Base-by-base conservation (phyloP, 2,329 filamentous ascomycete species). In the Stenocarpella maydis region DNA sequence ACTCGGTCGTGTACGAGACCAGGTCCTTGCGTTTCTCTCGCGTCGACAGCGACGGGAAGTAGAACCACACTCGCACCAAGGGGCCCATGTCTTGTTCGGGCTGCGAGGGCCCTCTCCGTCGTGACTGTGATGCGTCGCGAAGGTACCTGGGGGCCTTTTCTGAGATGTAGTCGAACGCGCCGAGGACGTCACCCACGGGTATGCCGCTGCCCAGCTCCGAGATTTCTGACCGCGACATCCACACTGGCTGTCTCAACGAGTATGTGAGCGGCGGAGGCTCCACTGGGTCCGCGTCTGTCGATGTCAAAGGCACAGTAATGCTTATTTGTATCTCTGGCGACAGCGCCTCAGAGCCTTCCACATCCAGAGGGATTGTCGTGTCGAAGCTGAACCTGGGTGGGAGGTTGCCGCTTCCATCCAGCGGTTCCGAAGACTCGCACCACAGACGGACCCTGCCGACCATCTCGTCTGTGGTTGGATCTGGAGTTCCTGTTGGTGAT, bases 41-140 rank as follows among this genome's bases (percentile, higher is more conserved):
- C 0, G 87, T 90, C 49, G 84, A 87, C 66, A 90, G 84, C 1
- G 87, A 89, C 0, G 87, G 87, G 71, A 90, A 89, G 76, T 90
- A 90, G 74, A 90, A 90, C 87, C 87, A 90, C 1, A 86, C 87
- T 10, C 88, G 79, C 3, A 87, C 82, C 0, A 86, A 73, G 0
- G 81, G 75, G 1, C 69, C 53, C 5, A 24, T 24, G 0, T 65
- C 21, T 0, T 41, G 24, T 1, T 28, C 8, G 14, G 34, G 34
- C 24, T 41, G 31, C 10, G 26, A 47, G 10, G 15, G 4, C 7
- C 15, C 43, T 39, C 26, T 52, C 5, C 26, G 49, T 6, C n/a
- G 65, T 24, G 67, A 17, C 2, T 50, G 60, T 1, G 14, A 37
- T 4, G 49, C 21, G 24, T 49, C 41, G 24, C 14, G 39, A 1